Base-by-base conservation (phyloP, 331 rosid species). In the Erythrophleum ivorense region DNA sequence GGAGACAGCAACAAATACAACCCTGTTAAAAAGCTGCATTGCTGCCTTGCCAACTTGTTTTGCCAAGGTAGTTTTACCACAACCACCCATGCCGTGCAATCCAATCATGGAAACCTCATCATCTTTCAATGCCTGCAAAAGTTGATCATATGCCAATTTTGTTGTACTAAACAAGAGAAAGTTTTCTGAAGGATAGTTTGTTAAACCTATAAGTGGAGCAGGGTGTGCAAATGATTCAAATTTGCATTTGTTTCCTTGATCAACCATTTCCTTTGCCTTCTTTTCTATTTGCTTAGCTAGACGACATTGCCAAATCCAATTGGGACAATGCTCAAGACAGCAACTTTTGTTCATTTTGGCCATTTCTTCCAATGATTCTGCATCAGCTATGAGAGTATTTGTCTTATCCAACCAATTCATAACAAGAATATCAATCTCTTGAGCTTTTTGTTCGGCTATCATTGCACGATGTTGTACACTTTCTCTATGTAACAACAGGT, bases 241-340 rank as follows among this genome's bases (percentile, higher is more conserved):
- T n/a, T 45, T 43, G 9, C 75, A 3, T 0, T 54, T 18, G 8
- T 54, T 54, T 14, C 2, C 6, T 18, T 54, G 60, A 0, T 54
- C 60, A 15, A 54, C n/a, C 24, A 54, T 54, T 18, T 54, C 21
- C 60, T 54, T 13, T 13, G 4, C 3, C 60, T 16, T 54, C 7
- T 15, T 54, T 54, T 18, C 60, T 0, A 54, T 18, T 5, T 14
- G 60, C 60, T 54, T 54, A 5, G 21, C n/a, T 14, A 52, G 57
- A 12, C 19, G 6, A 52, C 19, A 38, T 34, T 40, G 66, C 78
- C 67, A 38, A 38, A 57, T 4, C 79, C 53, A 75, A 19, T 75
- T 57, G 11, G 79, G 79, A 55, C 55, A 55, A 0, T 41, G 13
- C 14, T 69, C 68, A 12, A 75, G n/a, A 57, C 79, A 75, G 21